These are phyloP conservation scores for Tilletia horrida DNA, from an alignment of 1,284 basidiomycete species.

Conservation along the genomic window DNA sequence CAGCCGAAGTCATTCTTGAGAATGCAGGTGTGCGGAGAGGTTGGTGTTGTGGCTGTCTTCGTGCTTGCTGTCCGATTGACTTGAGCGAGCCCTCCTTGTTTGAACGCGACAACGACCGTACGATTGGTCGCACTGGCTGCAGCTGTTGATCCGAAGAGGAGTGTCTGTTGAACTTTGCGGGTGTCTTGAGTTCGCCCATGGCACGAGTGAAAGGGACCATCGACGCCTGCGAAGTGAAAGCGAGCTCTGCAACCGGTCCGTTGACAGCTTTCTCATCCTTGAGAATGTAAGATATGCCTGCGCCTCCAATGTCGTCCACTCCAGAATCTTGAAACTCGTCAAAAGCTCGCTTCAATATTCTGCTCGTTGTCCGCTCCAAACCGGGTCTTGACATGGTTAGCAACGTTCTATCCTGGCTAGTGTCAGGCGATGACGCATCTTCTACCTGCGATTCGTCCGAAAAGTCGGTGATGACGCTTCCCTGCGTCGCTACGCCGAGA, in stretches of 20 bases:
- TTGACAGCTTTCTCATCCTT: background rate
- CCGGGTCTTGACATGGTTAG: background rate
- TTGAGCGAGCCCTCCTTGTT: background rate
- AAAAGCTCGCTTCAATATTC: background rate
- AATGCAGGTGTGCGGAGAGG: background rate
- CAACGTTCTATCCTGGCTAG: background rate
- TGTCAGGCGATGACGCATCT: background rate
- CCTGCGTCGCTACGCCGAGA: background rate
- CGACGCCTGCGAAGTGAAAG: background rate
- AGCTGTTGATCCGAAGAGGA: background rate
- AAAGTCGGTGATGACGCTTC: background rate
- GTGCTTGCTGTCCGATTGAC: background rate
- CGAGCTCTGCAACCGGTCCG: background rate
- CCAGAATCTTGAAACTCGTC: background rate
- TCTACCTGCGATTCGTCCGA: background rate
- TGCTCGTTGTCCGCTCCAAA: background rate
- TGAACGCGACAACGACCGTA: background rate
- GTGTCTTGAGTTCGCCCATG: background rate
- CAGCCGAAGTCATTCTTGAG: no score
- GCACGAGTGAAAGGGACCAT: background rate
- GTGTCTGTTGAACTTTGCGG: background rate
- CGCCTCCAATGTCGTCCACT: background rate
- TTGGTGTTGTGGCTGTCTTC: background rate
- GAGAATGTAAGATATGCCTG: background rate
- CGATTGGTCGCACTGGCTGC: background rate